Base-by-base conservation (phyloP, 2,329 filamentous ascomycete genomes). In the Colletotrichum destructivum region DNA sequence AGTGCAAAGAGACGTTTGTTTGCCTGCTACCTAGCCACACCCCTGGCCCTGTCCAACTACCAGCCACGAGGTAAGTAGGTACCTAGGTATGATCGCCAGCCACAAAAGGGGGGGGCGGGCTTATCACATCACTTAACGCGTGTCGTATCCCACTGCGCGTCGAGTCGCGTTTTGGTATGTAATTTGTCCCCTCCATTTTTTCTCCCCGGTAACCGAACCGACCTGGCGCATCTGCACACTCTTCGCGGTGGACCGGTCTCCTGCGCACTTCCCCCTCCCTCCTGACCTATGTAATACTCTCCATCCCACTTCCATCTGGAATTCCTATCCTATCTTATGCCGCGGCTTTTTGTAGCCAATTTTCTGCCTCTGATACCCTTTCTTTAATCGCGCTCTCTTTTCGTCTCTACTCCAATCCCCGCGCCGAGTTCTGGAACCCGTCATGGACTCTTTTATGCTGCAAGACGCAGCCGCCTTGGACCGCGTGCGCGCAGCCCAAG, bases 391-490 rank as follows among this genome's bases (percentile, higher is more conserved):
- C 54, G 7, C 21, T 51, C 5, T 16, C 26, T 31, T 52, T 23
- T 62, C 2, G 35, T 47, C 18, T 64, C 21, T 44, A 40, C 47
- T 38, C 21, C 38, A 38, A 16, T 47, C 56, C n/a, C 21, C 31
- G 11, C 13, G 9, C 18, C 18, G 40, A 56, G 23, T 47, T 23
- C 54, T 6, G 54, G 15, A 49, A 42, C 2, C 38, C 64, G 83
- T 72, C 74, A 95, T 96, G 93, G 93, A 95, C 76, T 88, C 87
- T 72, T 85, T 90, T 76, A 90, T 93, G 84, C 89, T 97, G 78
- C 90, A 92, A 82, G 95, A 98, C 87, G 94, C 96, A 83, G 94
- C 92, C 75, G 91, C 92, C 77, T 89, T 91, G 77, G 92, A 97
- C 84, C 94, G 95, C 78, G 90, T 98, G 81, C 93, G 94, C 77